Conservation (phyloP, 495 filamentous ascomycete genomes). For the Penicillium flavigenum region DNA sequence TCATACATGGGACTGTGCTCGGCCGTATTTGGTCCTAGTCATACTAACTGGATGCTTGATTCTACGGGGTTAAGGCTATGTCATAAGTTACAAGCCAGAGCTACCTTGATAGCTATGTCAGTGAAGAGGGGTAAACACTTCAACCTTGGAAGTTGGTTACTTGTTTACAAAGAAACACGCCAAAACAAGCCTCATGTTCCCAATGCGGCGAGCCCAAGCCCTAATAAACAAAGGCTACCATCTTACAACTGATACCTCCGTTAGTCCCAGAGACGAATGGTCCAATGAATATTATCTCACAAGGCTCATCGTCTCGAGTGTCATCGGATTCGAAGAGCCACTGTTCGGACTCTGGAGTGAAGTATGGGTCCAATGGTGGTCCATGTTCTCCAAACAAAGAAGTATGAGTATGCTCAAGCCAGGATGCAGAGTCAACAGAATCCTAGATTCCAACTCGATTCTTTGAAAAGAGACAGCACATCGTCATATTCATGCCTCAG, state of each 20-base stretch:
- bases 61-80: not conserved
- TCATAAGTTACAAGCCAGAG: not conserved
- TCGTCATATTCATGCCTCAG: conserved; percentile 2
- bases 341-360: not conserved
- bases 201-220: not conserved
- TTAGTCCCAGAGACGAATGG: not conserved
- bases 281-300: not conserved
- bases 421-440: not conserved
- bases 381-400: not conserved
- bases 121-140: not conserved
- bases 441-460: not conserved
- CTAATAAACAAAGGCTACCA: conserved; percentile 1
- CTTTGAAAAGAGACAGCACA: too few relatives aligned
- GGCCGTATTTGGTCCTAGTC: conserved; percentile 1
- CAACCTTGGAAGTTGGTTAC: not conserved
- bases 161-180: conserved; percentile 7
- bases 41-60: not conserved
- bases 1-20: conserved; percentile 17
- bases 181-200: not conserved
- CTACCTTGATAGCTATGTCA: not conserved
- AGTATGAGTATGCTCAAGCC: not conserved
- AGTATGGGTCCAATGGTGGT: not conserved
- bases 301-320: not conserved
- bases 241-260: too few relatives aligned
- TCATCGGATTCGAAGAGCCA: not conserved